Conservation (phyloP, 2,329 filamentous ascomycete genomes). For the Grosmannia clavigera region DNA sequence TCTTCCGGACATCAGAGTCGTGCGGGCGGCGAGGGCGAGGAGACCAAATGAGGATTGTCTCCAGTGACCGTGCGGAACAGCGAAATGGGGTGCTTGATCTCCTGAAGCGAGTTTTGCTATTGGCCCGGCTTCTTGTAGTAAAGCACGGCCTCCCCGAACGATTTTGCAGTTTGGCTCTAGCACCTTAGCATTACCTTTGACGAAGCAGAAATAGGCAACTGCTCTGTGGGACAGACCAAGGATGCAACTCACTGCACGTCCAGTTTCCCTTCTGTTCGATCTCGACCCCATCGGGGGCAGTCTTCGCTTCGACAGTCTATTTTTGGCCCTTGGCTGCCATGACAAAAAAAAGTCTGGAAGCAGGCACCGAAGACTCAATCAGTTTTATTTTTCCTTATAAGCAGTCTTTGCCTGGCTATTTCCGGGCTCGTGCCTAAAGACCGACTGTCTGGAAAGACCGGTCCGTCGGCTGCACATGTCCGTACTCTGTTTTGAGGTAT, state of each 20-base stretch:
- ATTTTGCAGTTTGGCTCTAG: background rate
- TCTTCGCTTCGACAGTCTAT: background rate
- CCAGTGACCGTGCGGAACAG: background rate
- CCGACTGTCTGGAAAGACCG: background rate
- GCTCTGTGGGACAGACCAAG: background rate
- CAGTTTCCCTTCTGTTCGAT: background rate
- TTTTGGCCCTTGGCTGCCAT: background rate
- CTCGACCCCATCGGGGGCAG: background rate
- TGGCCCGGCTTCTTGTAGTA: too few species aligned
- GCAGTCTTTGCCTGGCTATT: background rate
- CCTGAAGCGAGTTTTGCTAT: background rate
- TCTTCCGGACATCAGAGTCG: constrained; percentile 23
- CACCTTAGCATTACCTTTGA: background rate
- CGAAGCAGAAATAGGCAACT: background rate
- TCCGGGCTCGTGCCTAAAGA: background rate
- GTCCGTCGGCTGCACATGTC: background rate
- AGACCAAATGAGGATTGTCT: constrained; percentile 24
- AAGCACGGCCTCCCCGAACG: background rate
- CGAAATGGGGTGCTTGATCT: background rate
- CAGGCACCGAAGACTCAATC: too few species aligned
- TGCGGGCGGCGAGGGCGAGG: constrained; percentile 27
- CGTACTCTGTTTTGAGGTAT: background rate
- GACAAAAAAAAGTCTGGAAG: background rate
- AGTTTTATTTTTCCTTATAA: background rate
- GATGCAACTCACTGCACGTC: background rate